phyloP scores from a whole-genome alignment of 768 basidiomycete genomes.

The Nidularia sp. region DNA sequence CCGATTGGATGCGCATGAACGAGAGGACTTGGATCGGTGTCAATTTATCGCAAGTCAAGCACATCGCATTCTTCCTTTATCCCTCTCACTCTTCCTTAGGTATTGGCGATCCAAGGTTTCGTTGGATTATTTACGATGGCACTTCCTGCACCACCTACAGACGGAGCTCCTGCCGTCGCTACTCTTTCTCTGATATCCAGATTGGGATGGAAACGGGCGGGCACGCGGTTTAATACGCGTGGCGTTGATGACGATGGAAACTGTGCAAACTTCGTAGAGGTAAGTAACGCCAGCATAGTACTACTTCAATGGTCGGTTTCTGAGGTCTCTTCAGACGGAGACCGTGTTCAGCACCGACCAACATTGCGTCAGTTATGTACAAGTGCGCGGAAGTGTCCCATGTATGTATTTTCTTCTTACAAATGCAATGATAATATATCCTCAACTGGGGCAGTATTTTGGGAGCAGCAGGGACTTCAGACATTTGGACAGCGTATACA shows the following conservation, averaged over 20 bases:
- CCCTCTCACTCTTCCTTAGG: conserved; percentile 32
- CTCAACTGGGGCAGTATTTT: conserved; percentile 66
- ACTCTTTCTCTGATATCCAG: conserved; percentile 82
- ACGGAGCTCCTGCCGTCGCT: conserved; percentile 67
- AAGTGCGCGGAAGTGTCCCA: conserved; percentile 94
- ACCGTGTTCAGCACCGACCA: conserved; percentile 84
- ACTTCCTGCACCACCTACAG: conserved; percentile 68
- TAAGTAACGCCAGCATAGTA: conserved; percentile 23
- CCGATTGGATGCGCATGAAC: conserved; percentile 64
- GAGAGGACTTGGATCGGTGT: conserved; percentile 73
- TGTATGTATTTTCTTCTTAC: conserved; percentile 48
- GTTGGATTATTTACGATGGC: conserved; percentile 81
- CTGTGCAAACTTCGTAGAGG: conserved; percentile 96
- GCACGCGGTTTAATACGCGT: conserved; percentile 94
- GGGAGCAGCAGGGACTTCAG: conserved; percentile 96
- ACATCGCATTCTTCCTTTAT: conserved; percentile 6
- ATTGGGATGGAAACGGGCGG: conserved; percentile 91
- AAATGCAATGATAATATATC: conserved; percentile 9
- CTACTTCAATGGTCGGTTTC: too few relatives aligned
- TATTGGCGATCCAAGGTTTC: conserved; percentile 92
- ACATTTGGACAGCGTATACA: conserved; percentile 94
- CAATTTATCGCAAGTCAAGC: conserved; percentile 71
- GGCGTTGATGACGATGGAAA: conserved; percentile 96
- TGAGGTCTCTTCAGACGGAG: conserved; percentile 62
- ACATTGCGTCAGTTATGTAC: conserved; percentile 87